phyloP scores from a whole-genome alignment of 2,329 filamentous ascomycete genomes.

The Phaeosphaeriaceae sp. region DNA sequence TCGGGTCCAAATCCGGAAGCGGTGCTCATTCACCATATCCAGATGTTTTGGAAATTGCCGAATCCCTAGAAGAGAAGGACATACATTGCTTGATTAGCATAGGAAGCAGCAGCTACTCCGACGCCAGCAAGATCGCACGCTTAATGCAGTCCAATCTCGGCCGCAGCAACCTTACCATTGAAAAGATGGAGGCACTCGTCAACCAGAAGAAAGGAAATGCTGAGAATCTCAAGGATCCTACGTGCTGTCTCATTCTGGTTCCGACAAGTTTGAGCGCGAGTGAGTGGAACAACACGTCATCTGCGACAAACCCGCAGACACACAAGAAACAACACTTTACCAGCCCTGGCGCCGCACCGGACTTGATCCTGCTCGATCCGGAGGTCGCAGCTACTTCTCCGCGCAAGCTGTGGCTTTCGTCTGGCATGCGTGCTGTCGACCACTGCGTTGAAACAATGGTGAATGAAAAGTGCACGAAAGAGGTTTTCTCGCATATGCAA shows the following conservation, averaged over 20 bases:
- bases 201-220: not conserved
- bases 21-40: not conserved
- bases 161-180: not conserved
- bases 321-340: not conserved
- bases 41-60: not conserved
- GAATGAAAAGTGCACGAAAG: not conserved
- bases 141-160: not conserved
- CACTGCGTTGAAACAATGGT: not conserved
- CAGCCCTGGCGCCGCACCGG: not conserved
- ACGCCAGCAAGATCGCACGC: not conserved
- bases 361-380: not conserved
- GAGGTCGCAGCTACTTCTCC: not conserved
- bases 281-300: not conserved
- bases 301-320: not conserved
- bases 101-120: not conserved
- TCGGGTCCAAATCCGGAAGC: not conserved
- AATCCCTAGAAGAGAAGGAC: not conserved
- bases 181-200: not conserved
- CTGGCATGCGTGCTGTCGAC: not conserved
- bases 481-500: not conserved
- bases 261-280: not conserved
- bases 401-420: not conserved
- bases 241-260: not conserved
- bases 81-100: not conserved
- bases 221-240: not conserved